These are phyloP conservation scores for Macaranga tanarius DNA, from an alignment of 441 rosid genomes.

Conservation along the genomic window DNA sequence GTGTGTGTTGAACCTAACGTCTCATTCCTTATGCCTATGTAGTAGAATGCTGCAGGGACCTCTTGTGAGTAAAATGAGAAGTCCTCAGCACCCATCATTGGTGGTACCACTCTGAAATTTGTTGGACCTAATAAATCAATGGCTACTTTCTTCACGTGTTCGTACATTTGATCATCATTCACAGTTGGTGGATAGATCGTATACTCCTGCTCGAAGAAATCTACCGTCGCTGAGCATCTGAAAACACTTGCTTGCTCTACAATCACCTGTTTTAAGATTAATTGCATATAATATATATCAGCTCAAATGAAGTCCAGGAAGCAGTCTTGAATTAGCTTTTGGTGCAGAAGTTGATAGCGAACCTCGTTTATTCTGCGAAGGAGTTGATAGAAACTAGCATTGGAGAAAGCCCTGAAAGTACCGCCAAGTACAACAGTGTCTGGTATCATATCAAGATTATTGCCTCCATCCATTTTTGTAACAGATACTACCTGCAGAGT, in stretches of 20 bases:
- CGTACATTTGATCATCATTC: conserved; percentile 58
- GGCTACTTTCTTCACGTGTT: conserved; percentile 70
- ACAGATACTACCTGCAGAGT: conserved; percentile 71
- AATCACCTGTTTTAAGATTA: conserved; percentile 48
- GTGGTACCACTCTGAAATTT: conserved; percentile 58
- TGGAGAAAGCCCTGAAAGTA: conserved; percentile 82
- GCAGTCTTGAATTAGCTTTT: no score
- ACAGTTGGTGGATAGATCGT: conserved; percentile 75
- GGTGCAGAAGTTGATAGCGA: neutral
- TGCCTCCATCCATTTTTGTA: conserved; percentile 68
- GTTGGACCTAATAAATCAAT: conserved; percentile 51
- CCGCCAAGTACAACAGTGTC: conserved; percentile 63
- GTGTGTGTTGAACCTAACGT: conserved; percentile 64
- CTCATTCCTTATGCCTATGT: conserved; percentile 76
- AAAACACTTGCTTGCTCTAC: conserved; percentile 67
- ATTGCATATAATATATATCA: neutral
- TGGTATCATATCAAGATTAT: conserved; percentile 42
- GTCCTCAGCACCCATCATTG: conserved; percentile 95
- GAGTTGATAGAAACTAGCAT: conserved; percentile 64
- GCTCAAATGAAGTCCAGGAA: neutral
- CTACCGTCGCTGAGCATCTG: conserved; percentile 61
- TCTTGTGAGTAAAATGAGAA: conserved; percentile 75
- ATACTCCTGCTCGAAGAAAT: conserved; percentile 65
- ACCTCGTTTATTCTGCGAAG: conserved; percentile 73
- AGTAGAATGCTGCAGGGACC: conserved; percentile 76